Evolutionary conservation across 192 early-diverging fungal species (phyloP), one percentile per base, ranked within the genome.

Genomic region (Phycomyces blakesleeanus): DNA sequence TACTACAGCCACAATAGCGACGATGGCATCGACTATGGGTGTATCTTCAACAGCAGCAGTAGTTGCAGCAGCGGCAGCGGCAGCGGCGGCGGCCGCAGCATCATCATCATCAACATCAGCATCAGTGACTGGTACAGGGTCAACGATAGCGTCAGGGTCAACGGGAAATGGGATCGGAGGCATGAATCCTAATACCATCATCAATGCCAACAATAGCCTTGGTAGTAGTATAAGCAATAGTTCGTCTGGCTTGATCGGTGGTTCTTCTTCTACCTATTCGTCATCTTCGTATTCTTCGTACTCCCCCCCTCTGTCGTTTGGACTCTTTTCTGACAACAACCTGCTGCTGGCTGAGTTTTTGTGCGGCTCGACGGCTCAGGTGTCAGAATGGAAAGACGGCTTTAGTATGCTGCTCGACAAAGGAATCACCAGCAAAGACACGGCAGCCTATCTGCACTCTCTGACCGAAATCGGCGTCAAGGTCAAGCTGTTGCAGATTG

Each of bases 331-430:
- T 39, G 69, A 61, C 34, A 50, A 61, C 3, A 65, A 61, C 12
- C 55, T 74, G 6, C 37, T 78, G 2, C 62, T 89, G 10, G 76
- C 80, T 0, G 85, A 90, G 24, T 87, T 91, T 56, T 50, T 63
- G 26, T 86, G 87, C 57, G 15, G 51, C 8, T 71, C 72, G 25
- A 14, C 66, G 0, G 61, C 63, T 18, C 79, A 86, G 57, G 84
- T 66, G 37, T 71, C 80, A 2, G 89, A 91, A 63, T 91, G 89
- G 89, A 86, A 81, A 5, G 89, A 91, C 64, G 89, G 87, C 0
- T 85, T 91, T 57, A 86, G 81, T 62, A 78, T 91, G 81, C 63
- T 90, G 0, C 59, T 91, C 5, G 87, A 89, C 67, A 75, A 81
- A 52, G 74, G 76, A 42, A 85, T 90, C 58, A 68, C 67, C 5